These are phyloP conservation scores for Candida anglica DNA, from an alignment of 805 yeast genomes.

Conservation along the genomic window DNA sequence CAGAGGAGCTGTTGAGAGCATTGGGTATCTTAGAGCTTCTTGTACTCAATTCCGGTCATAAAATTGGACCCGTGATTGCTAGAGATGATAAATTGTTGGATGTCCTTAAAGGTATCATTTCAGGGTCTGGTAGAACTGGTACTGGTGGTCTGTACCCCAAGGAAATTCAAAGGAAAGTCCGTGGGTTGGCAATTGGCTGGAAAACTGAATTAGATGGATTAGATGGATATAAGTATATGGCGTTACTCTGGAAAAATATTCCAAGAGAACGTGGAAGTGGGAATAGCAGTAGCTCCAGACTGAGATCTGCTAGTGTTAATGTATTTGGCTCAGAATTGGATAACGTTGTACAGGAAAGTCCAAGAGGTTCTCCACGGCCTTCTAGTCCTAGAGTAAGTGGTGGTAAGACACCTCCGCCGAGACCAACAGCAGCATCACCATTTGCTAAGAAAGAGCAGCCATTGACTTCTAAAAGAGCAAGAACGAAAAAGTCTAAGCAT, in stretches of 20 bases:
- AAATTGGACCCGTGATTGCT: conserved; percentile 44
- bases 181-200: conserved; percentile 65
- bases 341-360: not conserved
- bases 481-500: conserved; percentile 8
- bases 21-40: conserved; percentile 39
- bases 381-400: not conserved
- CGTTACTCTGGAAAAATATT: conserved; percentile 39
- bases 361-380: not conserved
- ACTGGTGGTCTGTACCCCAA: conserved; percentile 31
- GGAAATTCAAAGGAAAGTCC: conserved; percentile 45
- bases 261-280: conserved; percentile 27
- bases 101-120: conserved; percentile 50
- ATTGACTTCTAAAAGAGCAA: not conserved
- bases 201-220: conserved; percentile 48
- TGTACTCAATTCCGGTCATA: conserved; percentile 40
- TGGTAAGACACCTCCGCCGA: conserved; percentile 3
- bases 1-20: conserved; percentile 62
- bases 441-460: conserved; percentile 7
- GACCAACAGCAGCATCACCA: conserved; percentile 15
- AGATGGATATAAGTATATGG: conserved; percentile 47
- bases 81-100: conserved; percentile 67
- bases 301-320: conserved; percentile 5
- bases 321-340: conserved; percentile 8
- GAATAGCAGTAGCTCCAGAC: conserved; percentile 3
- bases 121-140: conserved; percentile 32